Percentiles rank a stretch among this genome's conserved stretches.
Conservation (phyloP, 164 flowering plant genomes). For the Piper longum region DNA sequence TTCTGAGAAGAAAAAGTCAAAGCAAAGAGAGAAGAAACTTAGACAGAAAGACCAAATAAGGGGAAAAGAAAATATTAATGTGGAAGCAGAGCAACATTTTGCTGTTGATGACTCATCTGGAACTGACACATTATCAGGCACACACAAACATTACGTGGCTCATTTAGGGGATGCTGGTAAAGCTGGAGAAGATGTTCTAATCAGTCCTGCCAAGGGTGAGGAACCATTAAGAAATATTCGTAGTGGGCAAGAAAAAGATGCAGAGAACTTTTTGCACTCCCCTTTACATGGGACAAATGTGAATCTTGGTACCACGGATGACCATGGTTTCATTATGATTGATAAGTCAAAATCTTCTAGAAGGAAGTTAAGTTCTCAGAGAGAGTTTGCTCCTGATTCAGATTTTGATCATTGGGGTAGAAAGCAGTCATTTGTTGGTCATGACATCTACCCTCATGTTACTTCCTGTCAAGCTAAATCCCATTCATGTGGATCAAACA, state of each 20-base stretch:
- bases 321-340: conserved; percentile 20
- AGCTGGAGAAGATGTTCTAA: conserved; percentile 19
- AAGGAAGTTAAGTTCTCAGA: conserved; percentile 30
- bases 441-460: conserved; percentile 18
- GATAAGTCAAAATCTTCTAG: conserved; percentile 40
- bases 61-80: conserved; percentile 47
- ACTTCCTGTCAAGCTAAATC: conserved; percentile 32
- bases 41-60: conserved; percentile 80
- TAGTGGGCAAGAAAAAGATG: conserved; percentile 3
- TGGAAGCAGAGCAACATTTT: conserved; percentile 19
- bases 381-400: conserved; percentile 24
- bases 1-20: conserved; percentile 55
- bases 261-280: conserved; percentile 3
- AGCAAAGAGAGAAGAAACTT: conserved; percentile 88
- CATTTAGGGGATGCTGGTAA: conserved; percentile 34
- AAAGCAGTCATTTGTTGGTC: conserved; percentile 16
- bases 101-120: conserved; percentile 14
- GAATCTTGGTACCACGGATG: conserved; percentile 24
- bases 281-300: conserved; percentile 27
- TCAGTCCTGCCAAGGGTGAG: conserved; percentile 20
- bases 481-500: conserved; percentile 17
- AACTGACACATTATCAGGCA: conserved; percentile 22
- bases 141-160: conserved; percentile 24
- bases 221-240: conserved; percentile 11
- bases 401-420: conserved; percentile 36